phyloP scores from a whole-genome alignment of 768 basidiomycete species.

The Lactarius indigo region DNA sequence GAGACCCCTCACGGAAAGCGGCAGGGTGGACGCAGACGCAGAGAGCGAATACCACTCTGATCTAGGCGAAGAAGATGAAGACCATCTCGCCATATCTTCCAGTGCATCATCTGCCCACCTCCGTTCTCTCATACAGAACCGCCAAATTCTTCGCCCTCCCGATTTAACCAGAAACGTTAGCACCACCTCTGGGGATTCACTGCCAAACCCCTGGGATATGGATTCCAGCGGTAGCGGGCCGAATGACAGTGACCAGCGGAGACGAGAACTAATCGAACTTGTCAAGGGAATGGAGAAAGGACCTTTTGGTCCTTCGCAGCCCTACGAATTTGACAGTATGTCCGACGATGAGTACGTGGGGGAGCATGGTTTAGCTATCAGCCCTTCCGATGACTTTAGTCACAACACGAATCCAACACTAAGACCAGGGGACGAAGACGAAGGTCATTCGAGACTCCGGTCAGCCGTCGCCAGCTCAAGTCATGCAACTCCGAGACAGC shows the following conservation, averaged over 20 bases:
- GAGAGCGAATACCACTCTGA: conserved; percentile 11
- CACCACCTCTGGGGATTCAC: background rate
- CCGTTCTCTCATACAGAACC: conserved; percentile 13
- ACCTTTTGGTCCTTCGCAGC: background rate
- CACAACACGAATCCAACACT: background rate
- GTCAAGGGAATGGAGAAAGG: conserved; percentile 19
- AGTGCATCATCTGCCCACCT: conserved; percentile 13
- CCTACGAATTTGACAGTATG: conserved; percentile 7
- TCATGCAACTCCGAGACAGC: conserved; percentile 9
- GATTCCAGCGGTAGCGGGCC: background rate
- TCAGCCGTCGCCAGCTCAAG: background rate
- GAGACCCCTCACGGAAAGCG: background rate
- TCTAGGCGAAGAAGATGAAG: conserved; percentile 7
- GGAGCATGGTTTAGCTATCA: conserved; percentile 33
- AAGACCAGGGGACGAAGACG: background rate
- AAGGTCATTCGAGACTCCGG: background rate
- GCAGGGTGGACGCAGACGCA: background rate
- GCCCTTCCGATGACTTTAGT: conserved; percentile 18
- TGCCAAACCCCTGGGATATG: conserved; percentile 20
- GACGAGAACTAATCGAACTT: conserved; percentile 21
- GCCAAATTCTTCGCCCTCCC: conserved; percentile 1
- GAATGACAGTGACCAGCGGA: conserved; percentile 13
- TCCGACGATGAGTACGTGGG: conserved; percentile 24
- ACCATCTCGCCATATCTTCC: conserved; percentile 5
- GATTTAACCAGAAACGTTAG: conserved; percentile 1